Evolutionary conservation across 1,139 yeast species (phyloP), one percentile per base, ranked within the genome.

Genomic region (Hemisphaericaspora xylanilytica): DNA sequence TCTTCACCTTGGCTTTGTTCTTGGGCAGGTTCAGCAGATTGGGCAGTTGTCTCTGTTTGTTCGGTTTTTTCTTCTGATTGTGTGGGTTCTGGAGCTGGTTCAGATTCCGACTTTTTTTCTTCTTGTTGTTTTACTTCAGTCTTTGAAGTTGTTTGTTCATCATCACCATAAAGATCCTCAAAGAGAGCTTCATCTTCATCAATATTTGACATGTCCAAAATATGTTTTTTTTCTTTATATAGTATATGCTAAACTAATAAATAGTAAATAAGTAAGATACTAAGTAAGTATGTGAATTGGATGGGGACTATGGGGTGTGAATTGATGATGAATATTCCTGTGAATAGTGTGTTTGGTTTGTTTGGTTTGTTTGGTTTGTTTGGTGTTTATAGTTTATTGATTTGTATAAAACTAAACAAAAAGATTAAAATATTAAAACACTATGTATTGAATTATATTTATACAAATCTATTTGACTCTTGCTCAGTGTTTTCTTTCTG

Each of bases 151-250:
- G 41, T 32, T 37, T 44, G 40, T 27, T 57, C 58, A 22, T 48
- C 52, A 24, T 57, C 60, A 22, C 59, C 61, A 30, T 85, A 85
- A 63, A 85, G 81, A 61, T 85, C 92, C 61, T 84, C 87, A 62
- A 85, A 85, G 63, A 70, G 73, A 52, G 85, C 89, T 64, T 87
- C 96, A 65, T 88, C 96, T 67, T 88, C 96, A 59, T 82, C 89
- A 52, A 74, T 66, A 44, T 73, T 63, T 44, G 87, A 77, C 85
- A 80, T 80, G 35, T 29, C 46, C 36, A 36, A 32, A 18, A 36
- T 26, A 28, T 27, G 17, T 21, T 32, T 29, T 29, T 10, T 22
- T 5, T 6, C 11, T 6, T 6, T 22, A 22, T 22, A 22, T 22
- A 22, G 26, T 22, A 22, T 39, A 29, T 32, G 32, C 25, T 32